Evolutionary conservation across 306 rosid genomes (phyloP).

Genomic region (Citrullus mucosospermus): DNA sequence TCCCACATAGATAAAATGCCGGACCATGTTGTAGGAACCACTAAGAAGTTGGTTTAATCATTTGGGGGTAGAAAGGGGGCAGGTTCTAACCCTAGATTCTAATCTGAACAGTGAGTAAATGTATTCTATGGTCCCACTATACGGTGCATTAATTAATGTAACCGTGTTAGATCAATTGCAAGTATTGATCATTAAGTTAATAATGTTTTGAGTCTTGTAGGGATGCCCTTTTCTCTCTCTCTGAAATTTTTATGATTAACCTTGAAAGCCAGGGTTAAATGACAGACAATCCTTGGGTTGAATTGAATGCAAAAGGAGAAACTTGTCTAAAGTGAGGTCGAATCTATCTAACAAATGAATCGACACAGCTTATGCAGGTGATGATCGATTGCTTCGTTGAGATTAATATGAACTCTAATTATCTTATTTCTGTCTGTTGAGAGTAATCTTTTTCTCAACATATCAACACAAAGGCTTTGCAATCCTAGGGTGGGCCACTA

Average conservation of each 20-base stretch:
- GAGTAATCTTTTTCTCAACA: neutral
- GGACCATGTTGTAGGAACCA: neutral
- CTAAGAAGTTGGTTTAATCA: neutral
- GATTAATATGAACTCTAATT: neutral
- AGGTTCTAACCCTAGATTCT: neutral
- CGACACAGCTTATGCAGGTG: constrained; percentile 5
- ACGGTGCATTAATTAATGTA: neutral
- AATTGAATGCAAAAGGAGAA: constrained; percentile 1
- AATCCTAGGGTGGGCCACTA: neutral
- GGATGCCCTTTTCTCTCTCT: neutral
- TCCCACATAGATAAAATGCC: neutral
- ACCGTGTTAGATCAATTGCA: neutral
- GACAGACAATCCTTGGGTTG: neutral
- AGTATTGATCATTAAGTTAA: neutral
- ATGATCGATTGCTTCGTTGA: neutral
- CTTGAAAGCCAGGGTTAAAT: neutral
- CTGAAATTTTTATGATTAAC: neutral
- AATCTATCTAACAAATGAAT: neutral
- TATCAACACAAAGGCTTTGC: neutral
- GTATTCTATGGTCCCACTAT: neutral
- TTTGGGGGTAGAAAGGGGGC: neutral
- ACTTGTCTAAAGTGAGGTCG: constrained; percentile 3
- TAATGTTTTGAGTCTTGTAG: neutral
- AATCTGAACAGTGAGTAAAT: neutral
- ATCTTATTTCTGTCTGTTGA: neutral